phyloP scores from a whole-genome alignment of 129 eudicot species.

The Lactuca saligna region DNA sequence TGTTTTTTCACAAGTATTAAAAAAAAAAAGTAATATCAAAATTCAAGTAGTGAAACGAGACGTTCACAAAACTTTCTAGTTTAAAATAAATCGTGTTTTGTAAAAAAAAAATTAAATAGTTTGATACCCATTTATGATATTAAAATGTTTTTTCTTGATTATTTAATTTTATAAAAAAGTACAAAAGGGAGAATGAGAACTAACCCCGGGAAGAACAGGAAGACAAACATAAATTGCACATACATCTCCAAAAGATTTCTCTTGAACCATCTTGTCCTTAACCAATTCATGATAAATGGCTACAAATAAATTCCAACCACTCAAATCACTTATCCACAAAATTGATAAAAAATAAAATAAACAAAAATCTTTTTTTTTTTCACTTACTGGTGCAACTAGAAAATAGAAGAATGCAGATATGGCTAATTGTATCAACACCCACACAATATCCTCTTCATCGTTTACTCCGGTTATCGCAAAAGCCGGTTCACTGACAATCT shows the following conservation, averaged over 20 bases:
- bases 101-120: too few relatives aligned
- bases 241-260: slow-evolving; percentile 87
- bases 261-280: slow-evolving; percentile 80
- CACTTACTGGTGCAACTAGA: slow-evolving; percentile 73
- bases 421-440: slow-evolving; percentile 59
- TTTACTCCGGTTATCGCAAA: slow-evolving; percentile 76
- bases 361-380: background rate
- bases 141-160: too few relatives aligned
- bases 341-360: background rate
- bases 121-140: background rate
- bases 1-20: too few relatives aligned
- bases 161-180: too few relatives aligned
- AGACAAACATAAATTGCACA: slow-evolving; percentile 83
- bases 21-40: background rate
- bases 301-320: slow-evolving; percentile 41
- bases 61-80: too few relatives aligned
- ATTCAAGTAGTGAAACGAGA: background rate
- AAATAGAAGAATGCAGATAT: slow-evolving; percentile 72
- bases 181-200: slow-evolving; percentile 18
- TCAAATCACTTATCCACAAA: slow-evolving; percentile 20
- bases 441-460: slow-evolving; percentile 55
- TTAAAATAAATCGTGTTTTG: background rate
- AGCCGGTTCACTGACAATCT: slow-evolving; percentile 72
- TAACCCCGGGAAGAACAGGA: slow-evolving; percentile 97
- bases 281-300: slow-evolving; percentile 96